A percentile compares a stretch with the other conserved stretches of the same genome.
These are phyloP conservation scores for Geotrichum reessii DNA, from an alignment of 1,139 yeast genomes.

Conservation along the genomic window DNA sequence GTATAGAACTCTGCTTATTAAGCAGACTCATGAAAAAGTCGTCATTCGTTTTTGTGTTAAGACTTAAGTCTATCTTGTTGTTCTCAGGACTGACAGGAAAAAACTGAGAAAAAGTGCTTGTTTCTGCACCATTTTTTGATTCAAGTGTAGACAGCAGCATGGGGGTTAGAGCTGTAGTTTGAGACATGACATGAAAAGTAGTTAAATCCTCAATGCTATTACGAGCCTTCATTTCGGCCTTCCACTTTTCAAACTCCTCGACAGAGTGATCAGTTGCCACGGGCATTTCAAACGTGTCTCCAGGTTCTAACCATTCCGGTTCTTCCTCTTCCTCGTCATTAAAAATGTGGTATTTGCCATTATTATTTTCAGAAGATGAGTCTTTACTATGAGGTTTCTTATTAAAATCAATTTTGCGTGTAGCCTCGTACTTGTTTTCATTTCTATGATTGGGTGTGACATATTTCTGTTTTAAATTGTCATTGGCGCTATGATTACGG, in stretches of 20 bases:
- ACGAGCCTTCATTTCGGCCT: constrained; percentile 28
- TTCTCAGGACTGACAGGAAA: neutral
- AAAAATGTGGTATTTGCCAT: neutral
- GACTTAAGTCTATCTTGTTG: neutral
- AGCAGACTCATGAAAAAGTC: constrained; percentile 5
- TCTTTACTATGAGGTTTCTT: neutral
- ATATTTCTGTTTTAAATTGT: neutral
- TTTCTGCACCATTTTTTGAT: neutral
- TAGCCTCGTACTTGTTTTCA: neutral
- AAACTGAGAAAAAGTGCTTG: neutral
- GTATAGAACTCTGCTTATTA: neutral
- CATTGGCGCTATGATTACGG: neutral
- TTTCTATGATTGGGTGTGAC: neutral
- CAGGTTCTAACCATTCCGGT: constrained; percentile 23
- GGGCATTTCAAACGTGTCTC: constrained; percentile 13
- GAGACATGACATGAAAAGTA: neutral
- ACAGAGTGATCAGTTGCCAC: constrained; percentile 23
- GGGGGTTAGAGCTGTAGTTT: constrained; percentile 11
- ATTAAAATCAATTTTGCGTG: neutral
- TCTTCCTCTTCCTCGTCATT: constrained; percentile 8
- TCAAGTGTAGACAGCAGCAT: constrained; percentile 6
- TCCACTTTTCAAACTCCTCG: constrained; percentile 33
- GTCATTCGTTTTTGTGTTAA: neutral
- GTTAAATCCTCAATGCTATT: constrained; percentile 21
- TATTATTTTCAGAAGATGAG: neutral